Evolutionary conservation across 768 basidiomycete genomes (phyloP).

Genomic region (Mycena belliarum): DNA sequence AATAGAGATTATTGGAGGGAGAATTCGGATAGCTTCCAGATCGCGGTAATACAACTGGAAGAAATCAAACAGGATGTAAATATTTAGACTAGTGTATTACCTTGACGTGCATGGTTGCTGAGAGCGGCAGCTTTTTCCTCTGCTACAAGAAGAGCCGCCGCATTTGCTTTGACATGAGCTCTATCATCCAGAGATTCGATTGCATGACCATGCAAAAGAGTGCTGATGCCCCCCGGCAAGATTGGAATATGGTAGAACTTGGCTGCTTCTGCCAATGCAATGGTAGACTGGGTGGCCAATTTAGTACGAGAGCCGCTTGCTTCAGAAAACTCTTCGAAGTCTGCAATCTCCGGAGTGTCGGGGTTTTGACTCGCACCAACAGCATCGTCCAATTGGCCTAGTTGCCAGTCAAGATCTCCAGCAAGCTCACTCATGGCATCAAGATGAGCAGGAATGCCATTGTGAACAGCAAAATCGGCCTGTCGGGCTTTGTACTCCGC

Average conservation of each 20-base stretch:
- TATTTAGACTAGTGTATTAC: too few relatives aligned
- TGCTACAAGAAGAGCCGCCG: not conserved
- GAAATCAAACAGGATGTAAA: too few relatives aligned
- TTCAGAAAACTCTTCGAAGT: not conserved
- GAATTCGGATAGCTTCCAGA: not conserved
- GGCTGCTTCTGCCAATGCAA: not conserved
- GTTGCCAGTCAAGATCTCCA: slow-evolving; percentile 6
- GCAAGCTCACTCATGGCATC: not conserved
- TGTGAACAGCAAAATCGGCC: not conserved
- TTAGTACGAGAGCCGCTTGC: not conserved
- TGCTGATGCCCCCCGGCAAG: not conserved
- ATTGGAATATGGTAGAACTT: not conserved
- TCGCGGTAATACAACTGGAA: too few relatives aligned
- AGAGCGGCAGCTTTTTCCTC: not conserved
- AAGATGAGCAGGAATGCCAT: not conserved
- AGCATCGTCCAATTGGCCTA: slow-evolving; percentile 2
- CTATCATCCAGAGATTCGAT: not conserved
- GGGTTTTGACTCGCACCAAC: too few relatives aligned
- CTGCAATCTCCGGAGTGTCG: too few relatives aligned
- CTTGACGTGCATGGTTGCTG: too few relatives aligned
- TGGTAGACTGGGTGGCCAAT: not conserved
- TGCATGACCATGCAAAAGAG: not conserved
- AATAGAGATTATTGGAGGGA: not conserved
- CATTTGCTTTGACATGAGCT: too few relatives aligned
- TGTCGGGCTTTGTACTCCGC: not conserved